Conservation (phyloP, 176 grass and related monocot species). For the Otatea glauca region DNA sequence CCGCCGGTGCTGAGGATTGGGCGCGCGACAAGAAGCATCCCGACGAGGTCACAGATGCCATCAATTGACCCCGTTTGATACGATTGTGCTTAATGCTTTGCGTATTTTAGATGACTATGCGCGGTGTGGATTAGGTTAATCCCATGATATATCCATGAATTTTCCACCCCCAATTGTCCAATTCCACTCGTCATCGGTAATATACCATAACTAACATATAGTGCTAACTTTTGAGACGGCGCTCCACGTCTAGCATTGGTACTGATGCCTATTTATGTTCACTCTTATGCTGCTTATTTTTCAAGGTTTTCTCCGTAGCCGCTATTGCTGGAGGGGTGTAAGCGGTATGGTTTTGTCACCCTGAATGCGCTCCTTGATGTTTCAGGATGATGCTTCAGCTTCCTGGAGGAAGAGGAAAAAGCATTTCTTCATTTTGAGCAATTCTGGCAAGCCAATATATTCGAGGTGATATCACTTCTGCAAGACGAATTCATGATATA, state of each 20-base stretch:
- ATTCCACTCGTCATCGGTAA: neutral
- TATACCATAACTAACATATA: neutral
- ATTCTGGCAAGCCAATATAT: constrained; percentile 96
- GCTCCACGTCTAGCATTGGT: neutral
- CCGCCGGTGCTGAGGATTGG: constrained; percentile 52
- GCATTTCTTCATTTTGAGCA: constrained; percentile 92
- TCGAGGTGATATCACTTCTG: constrained; percentile 57
- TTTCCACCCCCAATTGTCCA: neutral
- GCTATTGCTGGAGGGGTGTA: neutral
- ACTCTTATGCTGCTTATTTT: neutral
- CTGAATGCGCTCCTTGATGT: constrained; percentile 17
- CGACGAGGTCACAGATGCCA: constrained; percentile 55
- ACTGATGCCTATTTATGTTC: neutral
- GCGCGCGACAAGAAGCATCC: constrained; percentile 69
- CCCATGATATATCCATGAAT: neutral
- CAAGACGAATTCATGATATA: neutral
- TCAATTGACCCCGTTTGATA: neutral
- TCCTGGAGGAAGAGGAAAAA: constrained; percentile 98
- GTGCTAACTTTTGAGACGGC: neutral
- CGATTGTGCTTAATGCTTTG: neutral
- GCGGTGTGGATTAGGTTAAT: neutral
- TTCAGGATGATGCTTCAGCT: constrained; percentile 86
- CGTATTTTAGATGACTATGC: neutral
- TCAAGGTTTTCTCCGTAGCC: neutral
- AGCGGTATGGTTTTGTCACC: neutral